phyloP scores from a whole-genome alignment of 495 filamentous ascomycete genomes.

The Cryomyces minteri region DNA sequence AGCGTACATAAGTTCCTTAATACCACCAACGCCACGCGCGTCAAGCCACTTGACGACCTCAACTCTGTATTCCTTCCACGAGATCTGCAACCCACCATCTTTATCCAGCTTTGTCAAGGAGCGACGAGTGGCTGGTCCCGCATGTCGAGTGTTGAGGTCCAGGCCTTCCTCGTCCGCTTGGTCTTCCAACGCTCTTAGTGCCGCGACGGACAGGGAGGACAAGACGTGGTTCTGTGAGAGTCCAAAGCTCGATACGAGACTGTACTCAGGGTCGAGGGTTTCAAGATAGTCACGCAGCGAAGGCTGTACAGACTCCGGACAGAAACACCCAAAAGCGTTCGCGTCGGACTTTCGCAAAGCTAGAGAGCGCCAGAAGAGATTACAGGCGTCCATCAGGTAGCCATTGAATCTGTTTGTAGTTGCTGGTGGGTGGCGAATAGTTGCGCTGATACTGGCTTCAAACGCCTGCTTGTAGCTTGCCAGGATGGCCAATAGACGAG shows the following conservation, averaged over 20 bases:
- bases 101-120: slow-evolving; percentile 41
- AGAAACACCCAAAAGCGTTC: slow-evolving; percentile 56
- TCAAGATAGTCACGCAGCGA: slow-evolving; percentile 30
- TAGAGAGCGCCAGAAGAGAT: slow-evolving; percentile 64
- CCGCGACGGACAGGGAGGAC: slow-evolving; percentile 44
- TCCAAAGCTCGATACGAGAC: slow-evolving; percentile 41
- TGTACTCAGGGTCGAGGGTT: slow-evolving; percentile 22
- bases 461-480: slow-evolving; percentile 56
- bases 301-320: slow-evolving; percentile 29
- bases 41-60: slow-evolving; percentile 56
- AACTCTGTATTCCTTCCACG: slow-evolving; percentile 57
- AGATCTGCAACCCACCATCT: slow-evolving; percentile 49
- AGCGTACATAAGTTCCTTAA: slow-evolving; percentile 58
- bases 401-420: slow-evolving; percentile 63
- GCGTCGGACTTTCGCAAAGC: slow-evolving; percentile 49
- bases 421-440: slow-evolving; percentile 24
- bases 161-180: slow-evolving; percentile 18
- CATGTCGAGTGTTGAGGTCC: slow-evolving; percentile 34
- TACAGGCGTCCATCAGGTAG: slow-evolving; percentile 79
- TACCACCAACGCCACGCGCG: slow-evolving; percentile 40
- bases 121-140: slow-evolving; percentile 58
- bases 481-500: slow-evolving; percentile 48
- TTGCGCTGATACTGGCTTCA: slow-evolving; percentile 30
- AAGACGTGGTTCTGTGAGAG: slow-evolving; percentile 51
- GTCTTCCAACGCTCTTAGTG: slow-evolving; percentile 50